Evolutionary conservation across 116 monocot species (phyloP).

Genomic region (Papilionanthe hybrid): DNA sequence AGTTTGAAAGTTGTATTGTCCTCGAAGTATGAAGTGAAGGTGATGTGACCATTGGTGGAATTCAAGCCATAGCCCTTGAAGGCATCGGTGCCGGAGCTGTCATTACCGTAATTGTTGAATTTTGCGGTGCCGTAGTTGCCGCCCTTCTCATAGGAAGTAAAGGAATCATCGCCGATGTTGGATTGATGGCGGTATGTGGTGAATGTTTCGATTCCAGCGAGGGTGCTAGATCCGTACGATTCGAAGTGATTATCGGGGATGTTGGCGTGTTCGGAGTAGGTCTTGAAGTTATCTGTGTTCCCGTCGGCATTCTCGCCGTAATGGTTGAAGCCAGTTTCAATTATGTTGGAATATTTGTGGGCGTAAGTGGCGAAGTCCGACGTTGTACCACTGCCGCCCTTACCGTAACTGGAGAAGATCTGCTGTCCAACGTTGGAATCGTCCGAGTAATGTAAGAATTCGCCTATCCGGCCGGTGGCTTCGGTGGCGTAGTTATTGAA

Average conservation of each 20-base stretch:
- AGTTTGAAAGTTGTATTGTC: conserved; percentile 14
- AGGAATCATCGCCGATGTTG: conserved; percentile 61
- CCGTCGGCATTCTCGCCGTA: conserved; percentile 36
- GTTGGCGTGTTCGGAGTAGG: conserved; percentile 42
- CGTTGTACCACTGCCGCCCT: conserved; percentile 16
- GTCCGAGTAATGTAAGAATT: conserved; percentile 22
- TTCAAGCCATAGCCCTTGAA: conserved; percentile 5
- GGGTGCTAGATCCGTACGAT: conserved; percentile 23
- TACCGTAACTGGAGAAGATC: conserved; percentile 32
- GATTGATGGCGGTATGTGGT: conserved; percentile 41
- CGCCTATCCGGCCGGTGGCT: conserved; percentile 17
- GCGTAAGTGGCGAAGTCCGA: conserved; percentile 29
- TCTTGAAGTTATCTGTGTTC: conserved; percentile 27
- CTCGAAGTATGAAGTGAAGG: too few relatives aligned
- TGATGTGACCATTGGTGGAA: too few relatives aligned
- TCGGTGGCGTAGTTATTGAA: neutral
- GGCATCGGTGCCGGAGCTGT: conserved; percentile 25
- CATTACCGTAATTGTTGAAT: conserved; percentile 37
- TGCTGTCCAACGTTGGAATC: conserved; percentile 23
- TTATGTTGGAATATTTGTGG: conserved; percentile 24
- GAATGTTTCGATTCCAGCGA: conserved; percentile 25
- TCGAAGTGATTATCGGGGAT: conserved; percentile 54
- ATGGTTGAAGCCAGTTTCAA: conserved; percentile 21
- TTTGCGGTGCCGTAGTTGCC: conserved; percentile 11
- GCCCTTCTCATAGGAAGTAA: conserved; percentile 43